These are phyloP conservation scores for Marasmius tenuissimus DNA, from an alignment of 1,284 basidiomycete species.

Conservation along the genomic window DNA sequence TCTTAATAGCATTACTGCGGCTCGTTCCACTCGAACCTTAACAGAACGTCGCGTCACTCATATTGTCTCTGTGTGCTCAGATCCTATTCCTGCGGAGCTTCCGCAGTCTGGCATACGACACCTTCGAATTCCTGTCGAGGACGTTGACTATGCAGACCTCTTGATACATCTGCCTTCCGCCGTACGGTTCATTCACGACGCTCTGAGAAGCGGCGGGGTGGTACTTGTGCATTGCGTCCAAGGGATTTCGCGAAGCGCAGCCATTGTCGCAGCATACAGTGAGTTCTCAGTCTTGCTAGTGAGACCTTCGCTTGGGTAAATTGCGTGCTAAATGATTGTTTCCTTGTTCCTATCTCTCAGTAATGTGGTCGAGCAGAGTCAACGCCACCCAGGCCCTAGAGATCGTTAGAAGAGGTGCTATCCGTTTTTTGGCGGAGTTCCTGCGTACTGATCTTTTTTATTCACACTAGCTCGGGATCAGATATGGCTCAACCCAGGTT, in stretches of 20 bases:
- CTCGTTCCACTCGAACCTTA: slow-evolving; percentile 70
- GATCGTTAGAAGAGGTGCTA: slow-evolving; percentile 57
- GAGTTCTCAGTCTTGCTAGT: slow-evolving; percentile 24
- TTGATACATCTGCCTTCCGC: slow-evolving; percentile 76
- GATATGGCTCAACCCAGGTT: slow-evolving; percentile 76
- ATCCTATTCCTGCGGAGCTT: slow-evolving; percentile 71
- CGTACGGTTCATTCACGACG: slow-evolving; percentile 79
- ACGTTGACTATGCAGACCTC: slow-evolving; percentile 83
- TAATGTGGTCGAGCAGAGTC: slow-evolving; percentile 71
- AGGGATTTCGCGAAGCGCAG: slow-evolving; percentile 79
- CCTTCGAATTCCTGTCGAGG: slow-evolving; percentile 72
- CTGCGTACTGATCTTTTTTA: slow-evolving; percentile 7
- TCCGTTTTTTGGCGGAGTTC: slow-evolving; percentile 8
- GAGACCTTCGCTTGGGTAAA: too few species aligned
- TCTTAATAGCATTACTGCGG: slow-evolving; percentile 61
- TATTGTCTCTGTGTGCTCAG: slow-evolving; percentile 72
- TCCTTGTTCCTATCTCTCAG: slow-evolving; percentile 30
- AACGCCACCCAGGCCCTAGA: slow-evolving; percentile 61
- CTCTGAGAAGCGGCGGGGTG: slow-evolving; percentile 64
- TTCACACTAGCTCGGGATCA: slow-evolving; percentile 62
- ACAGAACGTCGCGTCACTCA: slow-evolving; percentile 75
- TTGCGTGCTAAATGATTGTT: too few species aligned
- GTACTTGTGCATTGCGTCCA: slow-evolving; percentile 85
- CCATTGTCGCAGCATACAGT: slow-evolving; percentile 84
- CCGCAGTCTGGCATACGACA: slow-evolving; percentile 72